phyloP scores from a whole-genome alignment of 768 basidiomycete species.

The Trametes cinnabarina region DNA sequence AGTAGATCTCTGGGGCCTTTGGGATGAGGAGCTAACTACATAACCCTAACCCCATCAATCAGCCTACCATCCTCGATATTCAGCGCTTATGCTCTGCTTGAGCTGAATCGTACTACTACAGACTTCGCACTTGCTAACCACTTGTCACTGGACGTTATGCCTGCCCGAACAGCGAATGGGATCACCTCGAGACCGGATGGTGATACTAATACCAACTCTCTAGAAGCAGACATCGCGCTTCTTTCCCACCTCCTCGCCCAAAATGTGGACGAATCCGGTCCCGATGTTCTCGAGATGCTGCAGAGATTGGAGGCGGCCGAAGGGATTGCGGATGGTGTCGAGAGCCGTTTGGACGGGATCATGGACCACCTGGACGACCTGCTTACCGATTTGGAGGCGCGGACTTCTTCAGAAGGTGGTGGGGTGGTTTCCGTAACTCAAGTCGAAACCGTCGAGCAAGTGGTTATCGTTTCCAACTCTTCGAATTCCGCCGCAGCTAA shows the following conservation, averaged over 20 bases:
- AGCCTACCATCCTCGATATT: too few relatives aligned
- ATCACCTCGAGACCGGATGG: neutral
- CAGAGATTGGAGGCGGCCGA: slow-evolving; percentile 55
- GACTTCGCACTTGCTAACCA: too few relatives aligned
- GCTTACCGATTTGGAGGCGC: slow-evolving; percentile 42
- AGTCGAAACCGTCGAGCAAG: neutral
- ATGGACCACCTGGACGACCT: slow-evolving; percentile 57
- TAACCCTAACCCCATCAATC: too few relatives aligned
- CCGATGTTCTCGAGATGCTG: slow-evolving; percentile 53
- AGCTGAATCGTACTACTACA: too few relatives aligned
- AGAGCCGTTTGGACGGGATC: slow-evolving; percentile 59
- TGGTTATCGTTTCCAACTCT: neutral
- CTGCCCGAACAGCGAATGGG: neutral
- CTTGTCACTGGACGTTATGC: neutral
- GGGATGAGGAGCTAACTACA: too few relatives aligned
- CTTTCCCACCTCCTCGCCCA: slow-evolving; percentile 35
- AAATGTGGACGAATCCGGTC: slow-evolving; percentile 32
- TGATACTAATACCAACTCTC: neutral
- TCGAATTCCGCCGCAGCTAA: neutral
- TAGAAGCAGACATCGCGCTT: slow-evolving; percentile 39
- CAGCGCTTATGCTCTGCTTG: too few relatives aligned
- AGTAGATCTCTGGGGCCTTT: too few relatives aligned
- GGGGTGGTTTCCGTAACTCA: neutral
- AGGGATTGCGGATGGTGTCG: slow-evolving; percentile 58
- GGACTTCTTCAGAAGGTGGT: neutral